phyloP scores from a whole-genome alignment of 148 eudicot genomes.

The Diospyros lotus region DNA sequence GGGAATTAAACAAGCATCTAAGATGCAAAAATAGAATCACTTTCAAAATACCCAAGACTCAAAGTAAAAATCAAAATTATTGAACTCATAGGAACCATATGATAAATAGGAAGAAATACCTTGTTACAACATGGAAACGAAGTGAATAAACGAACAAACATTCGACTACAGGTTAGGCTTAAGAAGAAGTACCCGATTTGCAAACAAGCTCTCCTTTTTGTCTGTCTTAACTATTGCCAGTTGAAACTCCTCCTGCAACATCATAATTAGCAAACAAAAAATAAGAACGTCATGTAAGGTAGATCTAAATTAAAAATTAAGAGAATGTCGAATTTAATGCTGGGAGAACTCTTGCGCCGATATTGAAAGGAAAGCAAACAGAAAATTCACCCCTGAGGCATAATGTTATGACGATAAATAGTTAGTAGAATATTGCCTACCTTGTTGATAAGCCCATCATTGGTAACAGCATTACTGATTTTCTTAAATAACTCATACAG shows the following conservation, averaged over 20 bases:
- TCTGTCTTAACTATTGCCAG: constrained; percentile 66
- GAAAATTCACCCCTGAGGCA: not conserved
- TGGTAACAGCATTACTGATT: constrained; percentile 65
- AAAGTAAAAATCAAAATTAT: not conserved
- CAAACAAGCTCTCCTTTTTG: constrained; percentile 71
- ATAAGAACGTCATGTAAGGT: not conserved
- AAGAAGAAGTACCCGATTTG: constrained; percentile 47
- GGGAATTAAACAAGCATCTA: too few relatives aligned
- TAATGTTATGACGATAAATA: not conserved
- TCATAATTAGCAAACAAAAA: constrained; percentile 1
- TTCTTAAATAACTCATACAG: constrained; percentile 66
- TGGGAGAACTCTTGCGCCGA: not conserved
- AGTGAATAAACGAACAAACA: not conserved
- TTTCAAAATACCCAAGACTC: not conserved
- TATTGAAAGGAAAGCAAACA: not conserved
- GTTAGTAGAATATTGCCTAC: constrained; percentile 14
- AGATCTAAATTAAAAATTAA: not conserved
- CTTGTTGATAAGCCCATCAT: constrained; percentile 71
- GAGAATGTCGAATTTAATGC: not conserved
- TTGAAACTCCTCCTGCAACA: constrained; percentile 63
- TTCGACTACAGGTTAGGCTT: not conserved
- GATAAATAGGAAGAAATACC: not conserved
- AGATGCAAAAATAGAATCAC: not conserved
- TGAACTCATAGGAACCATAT: not conserved
- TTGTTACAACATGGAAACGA: not conserved